A percentile compares a stretch with the other conserved stretches of the same genome.
These are phyloP conservation scores for Gossypium aridum DNA, from an alignment of 441 rosid genomes.

Conservation along the genomic window DNA sequence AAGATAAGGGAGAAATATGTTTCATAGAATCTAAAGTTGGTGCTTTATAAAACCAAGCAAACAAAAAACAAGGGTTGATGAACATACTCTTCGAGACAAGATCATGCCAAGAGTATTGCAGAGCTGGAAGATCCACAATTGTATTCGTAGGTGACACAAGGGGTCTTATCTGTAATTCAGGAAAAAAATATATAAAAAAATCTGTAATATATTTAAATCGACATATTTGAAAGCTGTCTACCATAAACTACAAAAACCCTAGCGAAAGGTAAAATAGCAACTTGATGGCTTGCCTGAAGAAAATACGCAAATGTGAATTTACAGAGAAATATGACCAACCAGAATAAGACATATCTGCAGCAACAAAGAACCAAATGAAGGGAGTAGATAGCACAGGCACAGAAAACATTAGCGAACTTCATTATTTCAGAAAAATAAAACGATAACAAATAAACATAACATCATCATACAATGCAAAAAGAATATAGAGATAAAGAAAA, in stretches of 20 bases:
- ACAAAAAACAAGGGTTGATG: neutral
- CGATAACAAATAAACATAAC: neutral
- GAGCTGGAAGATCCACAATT: constrained; percentile 39
- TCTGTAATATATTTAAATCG: neutral
- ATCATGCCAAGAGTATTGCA: constrained; percentile 95
- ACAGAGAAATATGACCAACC: constrained; percentile 85
- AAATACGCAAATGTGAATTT: constrained; percentile 95
- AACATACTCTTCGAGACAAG: constrained; percentile 79
- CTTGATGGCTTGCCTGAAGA: constrained; percentile 72
- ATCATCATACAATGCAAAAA: constrained; percentile 4
- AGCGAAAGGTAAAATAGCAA: constrained; percentile 15
- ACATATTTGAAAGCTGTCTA: neutral
- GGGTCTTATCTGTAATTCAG: constrained; percentile 74
- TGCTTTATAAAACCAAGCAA: neutral
- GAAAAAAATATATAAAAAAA: constrained; percentile 12
- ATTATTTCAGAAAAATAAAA: neutral
- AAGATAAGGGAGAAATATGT: neutral
- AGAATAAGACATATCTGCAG: constrained; percentile 87
- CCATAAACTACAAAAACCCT: neutral
- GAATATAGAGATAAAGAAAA: neutral
- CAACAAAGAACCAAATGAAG: constrained; percentile 6
- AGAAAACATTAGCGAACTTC: constrained; percentile 11
- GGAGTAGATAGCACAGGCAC: neutral
- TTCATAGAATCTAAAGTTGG: neutral
- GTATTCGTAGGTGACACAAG: constrained; percentile 70